Evolutionary conservation across 2,329 filamentous ascomycete species (phyloP), one percentile per base, ranked within the genome.

Genomic region (Clarireedia paspali): DNA sequence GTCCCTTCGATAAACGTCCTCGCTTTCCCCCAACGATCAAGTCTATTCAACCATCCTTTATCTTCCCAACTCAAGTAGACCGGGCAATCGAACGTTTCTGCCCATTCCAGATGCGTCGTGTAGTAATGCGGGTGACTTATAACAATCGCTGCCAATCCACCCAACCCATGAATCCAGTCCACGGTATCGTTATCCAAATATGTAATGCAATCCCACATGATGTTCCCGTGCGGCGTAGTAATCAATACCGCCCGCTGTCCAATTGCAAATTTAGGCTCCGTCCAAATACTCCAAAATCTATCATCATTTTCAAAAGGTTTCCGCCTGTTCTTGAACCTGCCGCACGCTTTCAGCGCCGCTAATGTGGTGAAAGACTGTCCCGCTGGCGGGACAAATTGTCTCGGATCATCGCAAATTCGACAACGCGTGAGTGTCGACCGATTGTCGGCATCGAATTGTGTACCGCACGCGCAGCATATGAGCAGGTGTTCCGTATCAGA

Each of bases 91-190:
- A 94, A 92, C 0, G 77, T 76, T 46, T 74, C 67, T 0, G 86
- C 84, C 89, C 89, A 95, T 62, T 86, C 81, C 0, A 88, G 70
- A 68, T 90, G 85, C 3, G 88, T 87, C 14, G 83, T 84, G 71
- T 89, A 94, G 71, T 88, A 95, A 68, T 95, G 89, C 52, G 89
- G 89, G 70, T 95, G 88, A 10, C 80, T 84, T 60, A 91, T 89
- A 62, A 83, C 83, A 47, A 94, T 91, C 0, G 85, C 88, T 36
- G 74, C 73, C 12, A 95, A 66, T 0, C 87, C 87, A 45, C 88
- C 88, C 6, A 83, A 74, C 0, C 66, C 67, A 5, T 78, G 75
- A 63, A 92, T 81, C 55, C 70, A 68, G 0, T 71, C 66, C 0
- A 88, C 70, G 0, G 88, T 91, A 3, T 77, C 76, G 1, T 77